Evolutionary conservation across 495 filamentous ascomycete genomes (phyloP).

Genomic region (Podospora pseudocomata): DNA sequence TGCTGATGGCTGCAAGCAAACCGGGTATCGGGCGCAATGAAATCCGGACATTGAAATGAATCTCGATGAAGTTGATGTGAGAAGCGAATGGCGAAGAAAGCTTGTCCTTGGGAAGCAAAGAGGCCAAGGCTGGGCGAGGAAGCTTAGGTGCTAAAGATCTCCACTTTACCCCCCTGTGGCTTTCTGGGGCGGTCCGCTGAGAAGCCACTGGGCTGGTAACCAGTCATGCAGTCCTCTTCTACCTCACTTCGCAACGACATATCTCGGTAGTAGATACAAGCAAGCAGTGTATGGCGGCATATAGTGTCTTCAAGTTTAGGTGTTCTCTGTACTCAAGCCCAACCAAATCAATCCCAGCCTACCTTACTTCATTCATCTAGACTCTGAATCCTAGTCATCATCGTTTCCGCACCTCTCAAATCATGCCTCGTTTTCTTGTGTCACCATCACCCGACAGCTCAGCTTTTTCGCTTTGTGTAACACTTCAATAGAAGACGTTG

Average conservation of each 20-base stretch:
- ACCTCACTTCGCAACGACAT: neutral
- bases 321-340: neutral
- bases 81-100: conserved; percentile 1
- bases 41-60: neutral
- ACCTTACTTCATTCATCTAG: neutral
- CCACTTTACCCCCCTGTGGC: neutral
- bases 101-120: conserved; percentile 4
- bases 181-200: neutral
- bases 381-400: neutral
- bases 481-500: conserved; percentile 9
- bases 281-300: neutral
- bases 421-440: conserved; percentile 1
- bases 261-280: neutral
- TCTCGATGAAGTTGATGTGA: neutral
- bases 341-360: too few species aligned
- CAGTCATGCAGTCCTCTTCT: neutral
- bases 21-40: neutral
- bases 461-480: conserved; percentile 1
- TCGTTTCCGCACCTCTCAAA: conserved; percentile 11
- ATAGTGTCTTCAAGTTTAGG: neutral
- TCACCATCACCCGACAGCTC: conserved; percentile 2
- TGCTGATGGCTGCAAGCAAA: neutral
- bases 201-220: conserved; percentile 9
- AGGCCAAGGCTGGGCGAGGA: conserved; percentile 9
- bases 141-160: conserved; percentile 5